A percentile compares a stretch with the other conserved stretches of the same genome.
These are phyloP conservation scores for Epicoccum sorghinum DNA, from an alignment of 2,329 filamentous ascomycete genomes.

Conservation along the genomic window DNA sequence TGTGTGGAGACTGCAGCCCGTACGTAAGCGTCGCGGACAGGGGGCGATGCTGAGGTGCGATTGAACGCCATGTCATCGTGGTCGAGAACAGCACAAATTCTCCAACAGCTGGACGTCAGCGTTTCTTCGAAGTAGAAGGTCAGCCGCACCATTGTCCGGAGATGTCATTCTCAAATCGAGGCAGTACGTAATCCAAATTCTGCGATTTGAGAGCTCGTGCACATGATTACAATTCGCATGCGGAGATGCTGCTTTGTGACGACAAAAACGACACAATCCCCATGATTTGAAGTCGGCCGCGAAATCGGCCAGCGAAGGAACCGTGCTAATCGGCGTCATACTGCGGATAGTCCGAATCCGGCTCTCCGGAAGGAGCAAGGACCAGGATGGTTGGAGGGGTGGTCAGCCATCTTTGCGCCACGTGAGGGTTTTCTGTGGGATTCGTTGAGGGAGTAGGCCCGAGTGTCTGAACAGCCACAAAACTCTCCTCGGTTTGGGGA, in stretches of 20 bases:
- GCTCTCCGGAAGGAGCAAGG: constrained; percentile 24
- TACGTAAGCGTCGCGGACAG: constrained; percentile 8
- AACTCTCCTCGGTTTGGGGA: constrained; percentile 22
- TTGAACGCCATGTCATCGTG: constrained; percentile 24
- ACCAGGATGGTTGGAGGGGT: constrained; percentile 17
- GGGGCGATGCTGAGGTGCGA: not conserved
- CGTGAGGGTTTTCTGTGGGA: constrained; percentile 40
- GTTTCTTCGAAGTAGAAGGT: constrained; percentile 34
- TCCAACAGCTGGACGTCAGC: constrained; percentile 30
- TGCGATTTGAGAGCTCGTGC: not conserved
- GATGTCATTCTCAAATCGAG: constrained; percentile 17
- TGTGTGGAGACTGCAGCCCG: constrained; percentile 8
- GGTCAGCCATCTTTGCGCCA: constrained; percentile 28
- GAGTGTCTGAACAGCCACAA: constrained; percentile 35
- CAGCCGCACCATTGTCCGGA: constrained; percentile 22
- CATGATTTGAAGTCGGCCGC: constrained; percentile 19
- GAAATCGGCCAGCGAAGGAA: constrained; percentile 21
- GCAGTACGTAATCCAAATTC: constrained; percentile 11
- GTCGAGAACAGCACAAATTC: constrained; percentile 20
- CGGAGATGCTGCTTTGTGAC: constrained; percentile 16
- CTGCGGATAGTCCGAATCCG: constrained; percentile 20
- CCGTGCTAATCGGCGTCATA: constrained; percentile 7
- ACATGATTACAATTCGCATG: constrained; percentile 15
- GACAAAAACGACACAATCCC: constrained; percentile 8
- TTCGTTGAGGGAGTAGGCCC: constrained; percentile 23